Base-by-base conservation (phyloP, 768 basidiomycete species). In the Tylopilus cervinicoccineus region DNA sequence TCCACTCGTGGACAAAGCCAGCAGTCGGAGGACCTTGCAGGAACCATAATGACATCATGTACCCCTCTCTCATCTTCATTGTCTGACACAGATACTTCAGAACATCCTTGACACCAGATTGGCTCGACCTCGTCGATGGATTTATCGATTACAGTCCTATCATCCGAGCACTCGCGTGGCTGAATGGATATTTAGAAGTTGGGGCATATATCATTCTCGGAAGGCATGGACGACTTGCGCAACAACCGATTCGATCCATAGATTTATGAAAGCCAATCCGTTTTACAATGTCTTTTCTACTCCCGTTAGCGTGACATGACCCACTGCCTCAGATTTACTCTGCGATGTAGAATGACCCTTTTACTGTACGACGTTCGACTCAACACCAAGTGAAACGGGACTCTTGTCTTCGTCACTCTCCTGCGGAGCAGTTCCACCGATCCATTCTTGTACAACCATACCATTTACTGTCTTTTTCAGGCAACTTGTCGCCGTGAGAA, bases 61-160 rank as follows among this genome's bases (percentile, higher is more conserved):
- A 55, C 51, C 28, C 37, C 54, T 43, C 59, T 64, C 26, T 52
- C 64, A 51, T 47, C 66, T 42, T 68, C 65, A 24, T 50, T 60
- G 37, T 60, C 57, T 38, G 60, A 59, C 48, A 43, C 50, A 41
- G 53, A 62, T 51, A 48, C 50, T 49, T 47, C 55, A 56, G 56
- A 51, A 45, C 54, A 52, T 27, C 47, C 43, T 39, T 61, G 66
- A 48, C 78, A 76, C 56, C 73, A 72, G 47, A 62, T 67, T 39
- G 62, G 76, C 32, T 72, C 71, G 33, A 77, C 78, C 43, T 73
- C 76, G 24, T 72, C 72, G 5, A 75, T 44, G 46, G 53, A 54
- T 45, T 43, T 38, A 23, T 52, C 41, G 34, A 51, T 51, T 55
- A 47, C 27, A 51, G 36, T 29, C 53, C 31, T 48, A 37, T 41